Base-by-base conservation (phyloP, 306 rosid genomes). In the Sicyos baderoa region DNA sequence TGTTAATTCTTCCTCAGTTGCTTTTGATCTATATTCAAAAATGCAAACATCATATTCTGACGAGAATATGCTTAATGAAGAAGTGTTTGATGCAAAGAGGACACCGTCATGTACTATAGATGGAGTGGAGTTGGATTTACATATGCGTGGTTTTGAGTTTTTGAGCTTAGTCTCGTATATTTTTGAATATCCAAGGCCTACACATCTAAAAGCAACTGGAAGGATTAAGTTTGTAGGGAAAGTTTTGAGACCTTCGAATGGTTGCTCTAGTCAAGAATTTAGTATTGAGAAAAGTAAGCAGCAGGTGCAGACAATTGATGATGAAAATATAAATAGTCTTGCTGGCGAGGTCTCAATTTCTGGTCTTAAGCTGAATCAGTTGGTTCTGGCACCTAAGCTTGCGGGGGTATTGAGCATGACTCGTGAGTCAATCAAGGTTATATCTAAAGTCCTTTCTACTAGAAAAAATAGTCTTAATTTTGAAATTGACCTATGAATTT, bases 361-460 rank as follows among this genome's bases (percentile, higher is more conserved):
- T 23, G 93, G 87, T 86, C 88, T 93, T 82, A 93, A 88, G 82
- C 71, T 93, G 80, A 89, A 93, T 76, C 98, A 93, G 76, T 78
- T 93, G 80, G 82, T 85, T 87, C 88, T 93, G 78, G 97, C 92
- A 19, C 95, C 97, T 81, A 90, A 89, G 71, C 71, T 89, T 74
- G 84, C 84, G 60, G 98, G 98, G 56, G 66, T 64, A 49, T 77
- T 93, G 80, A 88, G 85, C 74, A 66, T 88, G 77, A 86, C 97
- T 70, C 80, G 78, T 0, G 81, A 85, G 73, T 53, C 52, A 77
- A 77, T 93, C 86, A 89, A 93, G 95, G 98, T 89, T 76, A 71
- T 48, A 70, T 35, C 70, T 70, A 55, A 54, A 60, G 40, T 59
- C 18, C 61, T 68, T 70, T 58, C 68, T 54, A 61, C 71, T 65